Evolutionary conservation across 2,329 filamentous ascomycete genomes (phyloP).

Genomic region (Fusarium equiseti): DNA sequence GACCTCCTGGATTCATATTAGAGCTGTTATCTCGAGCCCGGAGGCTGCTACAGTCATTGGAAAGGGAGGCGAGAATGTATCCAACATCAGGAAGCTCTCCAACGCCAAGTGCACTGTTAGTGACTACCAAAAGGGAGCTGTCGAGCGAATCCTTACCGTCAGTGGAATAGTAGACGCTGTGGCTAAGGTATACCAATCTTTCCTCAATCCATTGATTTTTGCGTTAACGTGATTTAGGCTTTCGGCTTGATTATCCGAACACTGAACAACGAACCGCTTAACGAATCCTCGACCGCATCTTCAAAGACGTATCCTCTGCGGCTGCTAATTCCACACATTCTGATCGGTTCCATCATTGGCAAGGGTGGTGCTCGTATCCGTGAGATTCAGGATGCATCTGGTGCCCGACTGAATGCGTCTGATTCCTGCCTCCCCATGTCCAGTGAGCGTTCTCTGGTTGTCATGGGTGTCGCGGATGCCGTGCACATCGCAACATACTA

Average conservation of each 20-base stretch:
- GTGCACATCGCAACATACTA: conserved; percentile 99
- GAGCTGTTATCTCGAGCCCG: conserved; percentile 95
- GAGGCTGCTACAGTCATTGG: conserved; percentile 98
- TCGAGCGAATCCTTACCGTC: conserved; percentile 97
- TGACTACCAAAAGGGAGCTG: conserved; percentile 96
- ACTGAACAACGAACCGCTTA: conserved; percentile 94
- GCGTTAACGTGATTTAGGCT: conserved; percentile 68
- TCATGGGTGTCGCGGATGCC: conserved; percentile 96
- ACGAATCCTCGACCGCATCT: conserved; percentile 87
- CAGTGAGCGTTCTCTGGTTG: conserved; percentile 96
- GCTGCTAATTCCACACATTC: conserved; percentile 93
- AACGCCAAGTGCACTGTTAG: conserved; percentile 99
- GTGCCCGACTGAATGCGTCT: conserved; percentile 94
- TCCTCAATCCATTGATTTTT: neutral
- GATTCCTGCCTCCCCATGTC: conserved; percentile 94
- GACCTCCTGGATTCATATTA: conserved; percentile 95
- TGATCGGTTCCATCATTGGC: conserved; percentile 98
- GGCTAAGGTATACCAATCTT: conserved; percentile 78
- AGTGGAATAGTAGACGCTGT: conserved; percentile 96
- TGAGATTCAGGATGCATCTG: conserved; percentile 98
- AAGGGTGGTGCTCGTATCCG: conserved; percentile 96
- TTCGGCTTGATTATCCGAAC: conserved; percentile 99
- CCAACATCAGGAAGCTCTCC: conserved; percentile 93
- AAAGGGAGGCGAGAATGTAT: conserved; percentile 98
- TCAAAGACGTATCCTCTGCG: conserved; percentile 98